Evolutionary conservation across 805 yeast genomes (phyloP).

Genomic region (Candida piceae): DNA sequence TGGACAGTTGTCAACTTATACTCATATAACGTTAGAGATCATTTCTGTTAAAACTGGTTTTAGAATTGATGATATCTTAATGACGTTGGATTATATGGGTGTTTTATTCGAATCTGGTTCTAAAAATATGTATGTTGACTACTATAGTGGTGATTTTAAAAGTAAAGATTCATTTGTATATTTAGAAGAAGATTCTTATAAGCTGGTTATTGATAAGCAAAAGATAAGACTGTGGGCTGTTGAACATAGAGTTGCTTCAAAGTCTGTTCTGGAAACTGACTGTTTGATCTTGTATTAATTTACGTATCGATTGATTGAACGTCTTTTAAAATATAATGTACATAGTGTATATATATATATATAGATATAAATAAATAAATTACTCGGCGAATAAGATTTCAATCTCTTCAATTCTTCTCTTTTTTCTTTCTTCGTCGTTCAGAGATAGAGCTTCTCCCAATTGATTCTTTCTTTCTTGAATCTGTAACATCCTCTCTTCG

Average conservation of each 20-base stretch:
- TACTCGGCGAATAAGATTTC: conserved; percentile 55
- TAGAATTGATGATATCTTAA: conserved; percentile 53
- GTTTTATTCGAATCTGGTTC: conserved; percentile 31
- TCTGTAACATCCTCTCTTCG: conserved; percentile 81
- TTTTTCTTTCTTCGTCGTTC: conserved; percentile 69
- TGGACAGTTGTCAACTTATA: conserved; percentile 32
- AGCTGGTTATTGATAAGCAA: conserved; percentile 19
- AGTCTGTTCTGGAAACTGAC: conserved; percentile 13
- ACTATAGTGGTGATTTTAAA: conserved; percentile 17
- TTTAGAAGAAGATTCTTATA: conserved; percentile 21
- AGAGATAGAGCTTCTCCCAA: conserved; percentile 76
- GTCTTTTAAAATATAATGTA: too few species aligned
- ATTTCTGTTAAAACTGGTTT: conserved; percentile 59
- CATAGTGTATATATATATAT: too few species aligned
- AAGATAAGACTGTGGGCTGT: conserved; percentile 27
- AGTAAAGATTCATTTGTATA: conserved; percentile 15
- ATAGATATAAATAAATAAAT: too few species aligned
- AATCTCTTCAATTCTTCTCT: conserved; percentile 67
- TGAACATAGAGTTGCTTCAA: conserved; percentile 16
- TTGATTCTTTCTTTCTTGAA: conserved; percentile 79
- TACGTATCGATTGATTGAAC: not conserved
- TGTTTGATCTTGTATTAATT: conserved; percentile 24
- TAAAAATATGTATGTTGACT: conserved; percentile 24
- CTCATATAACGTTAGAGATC: conserved; percentile 38
- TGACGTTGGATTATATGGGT: conserved; percentile 54